A percentile compares a stretch with the other conserved stretches of the same genome.
Conservation (phyloP, 345 rosid genomes). For the Salix suchowensis region DNA sequence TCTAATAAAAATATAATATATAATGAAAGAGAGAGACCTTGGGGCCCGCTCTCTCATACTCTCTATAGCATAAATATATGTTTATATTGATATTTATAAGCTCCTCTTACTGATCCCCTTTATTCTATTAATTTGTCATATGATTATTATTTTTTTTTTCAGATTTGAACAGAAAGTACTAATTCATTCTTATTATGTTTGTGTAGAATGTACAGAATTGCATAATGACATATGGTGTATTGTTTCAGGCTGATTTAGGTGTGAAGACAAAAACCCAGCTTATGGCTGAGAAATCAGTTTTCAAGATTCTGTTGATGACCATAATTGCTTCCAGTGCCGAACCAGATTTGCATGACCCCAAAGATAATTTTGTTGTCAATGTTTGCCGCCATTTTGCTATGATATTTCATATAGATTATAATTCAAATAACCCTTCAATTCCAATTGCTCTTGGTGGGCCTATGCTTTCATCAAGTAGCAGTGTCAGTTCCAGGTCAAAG, state of each 20-base stretch:
- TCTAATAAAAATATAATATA: no score
- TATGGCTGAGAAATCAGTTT: slow-evolving; percentile 96
- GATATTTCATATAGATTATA: slow-evolving; percentile 65
- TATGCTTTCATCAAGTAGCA: slow-evolving; percentile 44
- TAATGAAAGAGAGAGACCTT: not conserved
- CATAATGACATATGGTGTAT: not conserved
- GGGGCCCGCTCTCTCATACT: not conserved
- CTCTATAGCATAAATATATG: not conserved
- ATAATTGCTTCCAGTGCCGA: slow-evolving; percentile 84
- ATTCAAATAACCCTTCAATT: slow-evolving; percentile 49
- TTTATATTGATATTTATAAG: no score
- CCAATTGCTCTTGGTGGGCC: slow-evolving; percentile 49
- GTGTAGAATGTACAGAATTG: not conserved
- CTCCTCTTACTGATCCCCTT: not conserved
- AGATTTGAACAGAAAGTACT: not conserved
- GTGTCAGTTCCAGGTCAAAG: slow-evolving; percentile 55
- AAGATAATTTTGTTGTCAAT: slow-evolving; percentile 77
- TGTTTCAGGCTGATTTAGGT: slow-evolving; percentile 85
- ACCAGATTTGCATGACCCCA: slow-evolving; percentile 62
- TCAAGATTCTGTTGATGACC: slow-evolving; percentile 82
- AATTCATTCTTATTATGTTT: not conserved
- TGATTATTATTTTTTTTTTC: not conserved
- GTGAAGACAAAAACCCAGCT: slow-evolving; percentile 99
- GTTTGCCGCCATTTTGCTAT: slow-evolving; percentile 94
- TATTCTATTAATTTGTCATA: not conserved